These are phyloP conservation scores for Colletotrichum sp. DNA, from an alignment of 2,329 filamentous ascomycete genomes.

Conservation along the genomic window DNA sequence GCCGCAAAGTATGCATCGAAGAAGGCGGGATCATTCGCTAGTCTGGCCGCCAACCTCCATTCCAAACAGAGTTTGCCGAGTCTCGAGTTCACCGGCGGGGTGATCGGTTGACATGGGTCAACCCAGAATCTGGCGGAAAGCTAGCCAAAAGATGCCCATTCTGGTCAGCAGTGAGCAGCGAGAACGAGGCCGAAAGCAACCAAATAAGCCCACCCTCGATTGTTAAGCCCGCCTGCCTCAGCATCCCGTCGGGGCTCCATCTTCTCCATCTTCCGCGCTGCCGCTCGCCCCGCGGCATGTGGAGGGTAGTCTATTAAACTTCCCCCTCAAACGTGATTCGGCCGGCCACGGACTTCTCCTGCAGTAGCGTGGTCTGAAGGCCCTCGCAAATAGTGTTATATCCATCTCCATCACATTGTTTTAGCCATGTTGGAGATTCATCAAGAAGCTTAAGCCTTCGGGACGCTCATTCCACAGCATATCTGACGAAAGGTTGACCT, in stretches of 20 bases:
- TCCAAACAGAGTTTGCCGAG: background rate
- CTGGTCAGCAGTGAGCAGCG: background rate
- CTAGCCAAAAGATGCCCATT: background rate
- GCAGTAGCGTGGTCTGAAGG: background rate
- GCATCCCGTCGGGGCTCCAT: background rate
- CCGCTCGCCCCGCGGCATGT: background rate
- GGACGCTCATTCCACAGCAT: slow-evolving; percentile 8
- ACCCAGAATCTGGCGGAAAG: background rate
- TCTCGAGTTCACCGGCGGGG: background rate
- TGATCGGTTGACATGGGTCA: background rate
- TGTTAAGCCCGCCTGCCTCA: background rate
- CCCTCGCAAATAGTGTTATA: background rate
- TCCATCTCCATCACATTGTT: background rate
- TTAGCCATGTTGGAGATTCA: background rate
- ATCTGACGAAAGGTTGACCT: background rate
- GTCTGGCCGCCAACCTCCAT: background rate
- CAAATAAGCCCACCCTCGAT: background rate
- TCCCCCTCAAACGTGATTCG: background rate
- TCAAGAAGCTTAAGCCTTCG: background rate
- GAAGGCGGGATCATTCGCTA: background rate
- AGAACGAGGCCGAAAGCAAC: background rate
- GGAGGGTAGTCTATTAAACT: background rate
- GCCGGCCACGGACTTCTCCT: background rate
- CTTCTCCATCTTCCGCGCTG: background rate
- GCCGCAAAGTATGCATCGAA: background rate